phyloP scores from a whole-genome alignment of 148 eudicot genomes.

The Cornus suecica region DNA sequence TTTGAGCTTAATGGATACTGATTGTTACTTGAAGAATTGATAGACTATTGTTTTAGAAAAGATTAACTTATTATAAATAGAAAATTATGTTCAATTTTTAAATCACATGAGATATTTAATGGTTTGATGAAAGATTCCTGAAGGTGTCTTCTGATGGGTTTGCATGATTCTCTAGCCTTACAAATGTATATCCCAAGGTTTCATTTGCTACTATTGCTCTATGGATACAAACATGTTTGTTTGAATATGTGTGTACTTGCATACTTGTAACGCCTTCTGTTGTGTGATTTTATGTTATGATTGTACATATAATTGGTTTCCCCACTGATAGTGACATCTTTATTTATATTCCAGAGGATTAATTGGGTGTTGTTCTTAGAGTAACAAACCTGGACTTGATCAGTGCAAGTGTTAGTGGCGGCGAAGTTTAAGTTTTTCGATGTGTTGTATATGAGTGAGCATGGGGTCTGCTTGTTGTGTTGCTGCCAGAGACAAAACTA shows the following conservation, averaged over 20 bases:
- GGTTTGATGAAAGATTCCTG: not conserved
- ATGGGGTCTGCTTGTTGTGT: constrained; percentile 99
- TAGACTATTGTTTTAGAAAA: constrained; percentile 1
- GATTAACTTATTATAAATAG: not conserved
- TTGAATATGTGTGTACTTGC: not conserved
- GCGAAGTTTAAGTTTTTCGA: constrained; percentile 14
- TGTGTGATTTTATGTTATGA: not conserved
- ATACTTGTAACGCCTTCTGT: not conserved
- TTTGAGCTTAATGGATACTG: not conserved
- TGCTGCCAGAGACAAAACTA: constrained; percentile 75
- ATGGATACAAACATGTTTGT: not conserved
- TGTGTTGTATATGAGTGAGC: constrained; percentile 29
- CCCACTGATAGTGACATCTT: not conserved
- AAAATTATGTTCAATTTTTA: not conserved
- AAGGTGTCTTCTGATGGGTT: not conserved
- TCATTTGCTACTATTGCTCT: not conserved
- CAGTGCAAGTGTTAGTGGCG: constrained; percentile 12
- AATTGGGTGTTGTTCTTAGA: not conserved
- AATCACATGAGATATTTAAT: not conserved
- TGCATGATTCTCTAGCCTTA: not conserved
- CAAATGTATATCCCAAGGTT: not conserved
- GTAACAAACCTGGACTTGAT: constrained; percentile 4
- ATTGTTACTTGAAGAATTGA: not conserved
- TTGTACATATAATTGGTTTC: not conserved
- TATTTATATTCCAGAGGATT: constrained; percentile 5